phyloP scores from a whole-genome alignment of 2,329 filamentous ascomycete genomes.

The Alternaria triticimaculans region DNA sequence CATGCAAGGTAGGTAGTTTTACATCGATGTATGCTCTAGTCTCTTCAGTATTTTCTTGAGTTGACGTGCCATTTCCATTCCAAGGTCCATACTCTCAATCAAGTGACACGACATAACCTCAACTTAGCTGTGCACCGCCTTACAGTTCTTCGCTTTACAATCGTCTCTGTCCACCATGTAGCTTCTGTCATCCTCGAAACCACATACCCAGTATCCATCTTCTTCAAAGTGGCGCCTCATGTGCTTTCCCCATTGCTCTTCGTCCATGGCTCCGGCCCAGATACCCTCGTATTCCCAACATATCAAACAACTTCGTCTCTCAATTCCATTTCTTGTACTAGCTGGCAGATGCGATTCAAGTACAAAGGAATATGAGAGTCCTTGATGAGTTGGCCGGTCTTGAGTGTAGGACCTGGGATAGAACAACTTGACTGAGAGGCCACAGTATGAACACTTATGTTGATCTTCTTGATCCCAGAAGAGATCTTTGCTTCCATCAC shows the following conservation, averaged over 20 bases:
- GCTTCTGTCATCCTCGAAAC: accelerated
- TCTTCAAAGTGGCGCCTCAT: not conserved
- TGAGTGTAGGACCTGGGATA: accelerated
- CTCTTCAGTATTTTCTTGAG: not conserved
- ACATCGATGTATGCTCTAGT: not conserved
- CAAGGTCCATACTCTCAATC: not conserved
- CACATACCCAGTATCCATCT: not conserved
- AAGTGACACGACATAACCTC: not conserved
- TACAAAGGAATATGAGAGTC: not conserved
- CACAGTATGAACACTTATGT: not conserved
- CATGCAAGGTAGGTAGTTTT: not conserved
- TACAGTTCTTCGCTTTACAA: not conserved
- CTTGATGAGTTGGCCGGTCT: accelerated
- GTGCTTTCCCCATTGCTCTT: not conserved
- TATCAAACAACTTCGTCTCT: not conserved
- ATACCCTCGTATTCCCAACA: not conserved
- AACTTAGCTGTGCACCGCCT: not conserved
- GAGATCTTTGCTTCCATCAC: accelerated
- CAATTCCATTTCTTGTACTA: accelerated
- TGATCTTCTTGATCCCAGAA: accelerated
- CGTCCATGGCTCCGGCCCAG: not conserved
- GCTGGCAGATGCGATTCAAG: not conserved
- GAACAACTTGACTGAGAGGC: accelerated
- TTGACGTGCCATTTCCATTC: not conserved
- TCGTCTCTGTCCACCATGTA: not conserved